Conservation (phyloP, 345 rosid genomes). For the Pelargonium nanum region DNA sequence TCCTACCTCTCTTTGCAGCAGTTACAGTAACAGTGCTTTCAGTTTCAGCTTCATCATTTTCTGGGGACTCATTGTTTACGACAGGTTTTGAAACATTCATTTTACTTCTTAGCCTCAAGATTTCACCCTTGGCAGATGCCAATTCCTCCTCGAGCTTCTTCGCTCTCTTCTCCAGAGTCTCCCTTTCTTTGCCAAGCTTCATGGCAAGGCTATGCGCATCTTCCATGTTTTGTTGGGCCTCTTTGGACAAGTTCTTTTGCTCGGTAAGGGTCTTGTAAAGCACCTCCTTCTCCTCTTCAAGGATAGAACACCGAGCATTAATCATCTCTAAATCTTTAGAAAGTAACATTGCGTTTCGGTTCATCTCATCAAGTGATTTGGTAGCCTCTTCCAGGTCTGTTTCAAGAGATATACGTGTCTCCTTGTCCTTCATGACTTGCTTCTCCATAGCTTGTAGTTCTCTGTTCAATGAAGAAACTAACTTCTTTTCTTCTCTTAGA, state of each 20-base stretch:
- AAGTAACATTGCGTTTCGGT: constrained; percentile 46
- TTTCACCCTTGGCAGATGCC: constrained; percentile 79
- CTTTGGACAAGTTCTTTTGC: constrained; percentile 48
- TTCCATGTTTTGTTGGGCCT: constrained; percentile 73
- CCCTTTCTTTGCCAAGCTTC: constrained; percentile 86
- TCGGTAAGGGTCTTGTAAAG: constrained; percentile 59
- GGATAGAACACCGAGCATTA: constrained; percentile 38
- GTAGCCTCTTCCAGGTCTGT: constrained; percentile 76
- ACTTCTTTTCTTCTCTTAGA: constrained; percentile 42
- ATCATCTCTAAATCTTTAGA: constrained; percentile 58
- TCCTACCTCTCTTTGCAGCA: neutral
- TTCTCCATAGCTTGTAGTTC: constrained; percentile 57
- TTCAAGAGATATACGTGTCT: constrained; percentile 60
- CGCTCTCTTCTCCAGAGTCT: constrained; percentile 49
- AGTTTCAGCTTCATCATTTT: neutral
- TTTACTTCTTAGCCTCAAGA: constrained; percentile 61
- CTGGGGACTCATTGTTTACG: constrained; percentile 4
- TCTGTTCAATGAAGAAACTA: constrained; percentile 38
- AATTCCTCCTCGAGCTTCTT: constrained; percentile 70
- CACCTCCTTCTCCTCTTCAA: constrained; percentile 73
- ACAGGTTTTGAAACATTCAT: constrained; percentile 32
- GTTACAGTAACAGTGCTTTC: neutral
- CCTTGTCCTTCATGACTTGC: constrained; percentile 52
- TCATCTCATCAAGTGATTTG: constrained; percentile 78
- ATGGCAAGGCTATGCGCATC: constrained; percentile 75